Evolutionary conservation across 2,329 filamentous ascomycete species (phyloP).

Genomic region (Colletotrichum spaethianum): DNA sequence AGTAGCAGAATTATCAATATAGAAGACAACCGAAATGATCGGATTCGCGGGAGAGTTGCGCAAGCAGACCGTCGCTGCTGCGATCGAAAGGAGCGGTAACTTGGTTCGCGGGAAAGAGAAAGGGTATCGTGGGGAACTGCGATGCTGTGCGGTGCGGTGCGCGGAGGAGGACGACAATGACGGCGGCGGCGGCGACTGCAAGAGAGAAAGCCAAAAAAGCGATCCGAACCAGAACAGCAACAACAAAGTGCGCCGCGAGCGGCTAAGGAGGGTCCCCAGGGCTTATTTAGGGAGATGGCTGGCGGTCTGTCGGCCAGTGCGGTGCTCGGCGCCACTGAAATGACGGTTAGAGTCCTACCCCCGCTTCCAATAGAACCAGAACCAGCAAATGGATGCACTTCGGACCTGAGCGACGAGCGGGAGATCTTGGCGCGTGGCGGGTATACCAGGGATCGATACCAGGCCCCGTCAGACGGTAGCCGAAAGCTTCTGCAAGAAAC

Average conservation of each 20-base stretch:
- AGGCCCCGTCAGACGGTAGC: conserved; percentile 33
- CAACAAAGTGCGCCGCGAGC: conserved; percentile 27
- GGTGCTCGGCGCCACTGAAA: conserved; percentile 42
- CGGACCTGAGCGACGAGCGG: conserved; percentile 37
- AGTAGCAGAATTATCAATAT: neutral
- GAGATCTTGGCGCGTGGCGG: conserved; percentile 41
- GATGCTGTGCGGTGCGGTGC: neutral
- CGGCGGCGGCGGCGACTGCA: conserved; percentile 3
- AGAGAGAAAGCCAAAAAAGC: conserved; percentile 37
- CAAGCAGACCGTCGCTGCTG: conserved; percentile 37
- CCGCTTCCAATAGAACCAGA: conserved; percentile 37
- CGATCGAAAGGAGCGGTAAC: conserved; percentile 7
- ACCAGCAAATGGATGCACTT: conserved; percentile 36
- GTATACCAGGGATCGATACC: conserved; percentile 40
- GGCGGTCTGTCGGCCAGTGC: conserved; percentile 39
- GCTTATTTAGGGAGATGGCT: conserved; percentile 42
- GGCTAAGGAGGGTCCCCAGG: conserved; percentile 42
- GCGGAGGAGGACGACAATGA: conserved; percentile 1
- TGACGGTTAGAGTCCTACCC: conserved; percentile 42
- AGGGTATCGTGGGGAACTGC: conserved; percentile 39
- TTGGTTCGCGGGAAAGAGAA: neutral
- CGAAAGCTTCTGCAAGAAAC: conserved; percentile 40
- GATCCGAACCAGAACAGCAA: conserved; percentile 21
- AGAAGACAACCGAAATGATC: neutral
- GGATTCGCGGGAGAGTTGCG: neutral